Evolutionary conservation across 129 eudicot species (phyloP).

Genomic region (Gnaphalium uliginosum): DNA sequence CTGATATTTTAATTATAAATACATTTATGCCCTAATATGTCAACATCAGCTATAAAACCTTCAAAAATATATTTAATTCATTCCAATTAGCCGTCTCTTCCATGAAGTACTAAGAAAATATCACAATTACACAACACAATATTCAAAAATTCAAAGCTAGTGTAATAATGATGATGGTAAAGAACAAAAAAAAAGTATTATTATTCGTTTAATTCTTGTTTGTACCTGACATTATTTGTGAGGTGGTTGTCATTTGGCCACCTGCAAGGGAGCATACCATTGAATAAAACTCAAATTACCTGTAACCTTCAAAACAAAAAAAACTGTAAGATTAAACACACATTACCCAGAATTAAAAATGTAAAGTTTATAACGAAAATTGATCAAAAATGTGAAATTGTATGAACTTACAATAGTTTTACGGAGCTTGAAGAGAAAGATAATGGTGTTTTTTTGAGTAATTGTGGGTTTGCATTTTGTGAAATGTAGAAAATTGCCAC

Average conservation of each 20-base stretch:
- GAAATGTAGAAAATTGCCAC: not conserved
- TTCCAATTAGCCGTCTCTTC: too few species aligned
- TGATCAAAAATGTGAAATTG: constrained; percentile 23
- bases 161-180: not conserved
- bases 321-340: constrained; percentile 16
- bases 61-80: not conserved
- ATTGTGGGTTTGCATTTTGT: constrained; percentile 10
- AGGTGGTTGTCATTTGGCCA: constrained; percentile 65
- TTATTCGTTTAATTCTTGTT: not conserved
- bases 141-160: not conserved
- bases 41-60: not conserved
- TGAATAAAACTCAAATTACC: constrained; percentile 31
- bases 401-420: constrained; percentile 24
- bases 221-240: constrained; percentile 61
- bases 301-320: constrained; percentile 18
- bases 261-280: constrained; percentile 67
- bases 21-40: constrained; percentile 1
- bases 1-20: not conserved
- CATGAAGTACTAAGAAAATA: not conserved
- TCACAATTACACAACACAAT: constrained; percentile 6
- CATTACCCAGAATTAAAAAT: constrained; percentile 1
- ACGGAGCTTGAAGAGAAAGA: constrained; percentile 15
- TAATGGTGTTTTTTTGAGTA: constrained; percentile 18
- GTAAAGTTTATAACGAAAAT: constrained; percentile 2
- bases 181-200: not conserved